Percentiles rank a stretch among this genome's conserved stretches.
These are phyloP conservation scores for Corchorus capsularis DNA, from an alignment of 345 rosid genomes.

Conservation along the genomic window DNA sequence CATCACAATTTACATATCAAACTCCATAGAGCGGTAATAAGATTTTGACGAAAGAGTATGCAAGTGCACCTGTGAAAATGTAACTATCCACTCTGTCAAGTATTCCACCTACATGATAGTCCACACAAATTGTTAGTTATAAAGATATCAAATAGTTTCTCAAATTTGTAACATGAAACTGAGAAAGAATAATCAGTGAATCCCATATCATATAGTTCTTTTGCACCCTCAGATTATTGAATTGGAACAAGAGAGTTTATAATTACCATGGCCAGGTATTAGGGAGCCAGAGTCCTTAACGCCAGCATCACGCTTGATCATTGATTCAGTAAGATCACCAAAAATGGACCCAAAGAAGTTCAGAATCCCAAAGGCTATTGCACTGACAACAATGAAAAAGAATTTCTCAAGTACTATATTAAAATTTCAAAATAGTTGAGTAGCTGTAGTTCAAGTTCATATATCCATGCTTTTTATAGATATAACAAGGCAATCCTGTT, in stretches of 20 bases:
- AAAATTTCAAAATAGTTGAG: background rate
- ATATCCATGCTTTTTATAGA: background rate
- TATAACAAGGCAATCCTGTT: background rate
- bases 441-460: background rate
- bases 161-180: background rate
- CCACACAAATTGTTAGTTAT: background rate
- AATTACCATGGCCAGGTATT: slow-evolving; percentile 91
- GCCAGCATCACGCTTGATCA: slow-evolving; percentile 98
- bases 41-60: slow-evolving; percentile 77
- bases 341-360: slow-evolving; percentile 88
- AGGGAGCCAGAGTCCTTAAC: slow-evolving; percentile 96
- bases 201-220: background rate
- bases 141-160: background rate
- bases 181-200: background rate
- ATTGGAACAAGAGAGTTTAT: background rate
- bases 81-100: slow-evolving; percentile 90
- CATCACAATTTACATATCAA: slow-evolving; percentile 33
- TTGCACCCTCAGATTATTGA: background rate
- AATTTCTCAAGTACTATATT: slow-evolving; percentile 14
- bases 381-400: slow-evolving; percentile 45
- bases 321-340: slow-evolving; percentile 93
- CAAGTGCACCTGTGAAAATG: slow-evolving; percentile 92
- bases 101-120: slow-evolving; percentile 66
- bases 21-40: slow-evolving; percentile 73
- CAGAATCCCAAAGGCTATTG: slow-evolving; percentile 77